Conservation (phyloP, 176 grass and related monocot genomes). For the Carex kokanica region DNA sequence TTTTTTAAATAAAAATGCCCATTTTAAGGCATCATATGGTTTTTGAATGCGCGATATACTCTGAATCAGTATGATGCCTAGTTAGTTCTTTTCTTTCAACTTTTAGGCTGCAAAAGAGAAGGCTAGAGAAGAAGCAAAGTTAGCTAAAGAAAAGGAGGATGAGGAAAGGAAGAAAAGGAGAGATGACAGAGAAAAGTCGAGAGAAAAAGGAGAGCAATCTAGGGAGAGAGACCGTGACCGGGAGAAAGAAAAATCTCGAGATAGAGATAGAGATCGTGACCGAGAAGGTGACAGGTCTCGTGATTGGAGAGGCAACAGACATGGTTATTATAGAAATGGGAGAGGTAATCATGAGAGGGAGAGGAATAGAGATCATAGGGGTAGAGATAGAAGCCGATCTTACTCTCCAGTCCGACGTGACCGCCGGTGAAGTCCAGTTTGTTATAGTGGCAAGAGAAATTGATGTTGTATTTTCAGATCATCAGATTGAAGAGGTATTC, state of each 20-base stretch:
- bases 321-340: slow-evolving; percentile 60
- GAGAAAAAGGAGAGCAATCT: slow-evolving; percentile 41
- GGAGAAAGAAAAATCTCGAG: slow-evolving; percentile 46
- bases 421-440: slow-evolving; percentile 52
- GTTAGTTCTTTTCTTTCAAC: slow-evolving; percentile 20
- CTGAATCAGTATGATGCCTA: slow-evolving; percentile 25
- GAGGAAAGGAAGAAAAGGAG: slow-evolving; percentile 55
- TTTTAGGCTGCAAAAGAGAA: slow-evolving; percentile 58
- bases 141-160: slow-evolving; percentile 62
- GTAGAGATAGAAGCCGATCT: slow-evolving; percentile 59
- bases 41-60: slow-evolving; percentile 25
- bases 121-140: slow-evolving; percentile 58
- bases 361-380: slow-evolving; percentile 45
- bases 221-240: slow-evolving; percentile 47
- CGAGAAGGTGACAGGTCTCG: slow-evolving; percentile 55
- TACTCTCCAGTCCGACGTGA: slow-evolving; percentile 65
- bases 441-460: slow-evolving; percentile 52
- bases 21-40: background rate
- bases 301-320: slow-evolving; percentile 51
- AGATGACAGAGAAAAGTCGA: slow-evolving; percentile 49
- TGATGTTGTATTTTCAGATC: slow-evolving; percentile 49
- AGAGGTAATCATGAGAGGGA: slow-evolving; percentile 54
- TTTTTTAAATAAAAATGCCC: background rate
- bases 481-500: slow-evolving; percentile 78
- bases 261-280: slow-evolving; percentile 40